Percentiles rank a stretch among this genome's conserved stretches.
Evolutionary conservation across 2,329 filamentous ascomycete species (phyloP).

Genomic region (Sordariomycetes sp.): DNA sequence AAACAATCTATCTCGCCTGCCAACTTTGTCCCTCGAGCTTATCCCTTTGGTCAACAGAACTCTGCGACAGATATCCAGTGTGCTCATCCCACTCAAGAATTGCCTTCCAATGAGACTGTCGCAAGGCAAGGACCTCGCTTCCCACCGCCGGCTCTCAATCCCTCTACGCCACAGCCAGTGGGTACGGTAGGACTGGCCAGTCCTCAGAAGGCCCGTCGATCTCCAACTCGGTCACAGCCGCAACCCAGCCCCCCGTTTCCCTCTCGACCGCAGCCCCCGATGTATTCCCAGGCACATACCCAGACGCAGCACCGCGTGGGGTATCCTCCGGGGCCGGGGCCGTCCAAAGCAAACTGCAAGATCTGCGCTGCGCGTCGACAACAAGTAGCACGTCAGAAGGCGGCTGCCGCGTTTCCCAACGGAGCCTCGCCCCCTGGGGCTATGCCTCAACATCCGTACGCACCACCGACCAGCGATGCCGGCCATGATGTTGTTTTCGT

Average conservation of each 20-base stretch:
- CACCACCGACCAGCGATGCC: not conserved
- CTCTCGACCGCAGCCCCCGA: not conserved
- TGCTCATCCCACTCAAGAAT: not conserved
- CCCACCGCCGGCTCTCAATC: not conserved
- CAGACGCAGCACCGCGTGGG: not conserved
- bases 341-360: not conserved
- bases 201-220: not conserved
- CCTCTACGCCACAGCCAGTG: not conserved
- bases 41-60: not conserved
- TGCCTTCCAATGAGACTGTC: not conserved
- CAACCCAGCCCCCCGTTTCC: not conserved
- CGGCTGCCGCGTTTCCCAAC: not conserved
- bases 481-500: slow-evolving; percentile 3
- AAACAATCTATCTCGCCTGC: not conserved
- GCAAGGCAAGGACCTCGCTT: not conserved
- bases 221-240: not conserved
- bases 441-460: not conserved
- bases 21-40: not conserved
- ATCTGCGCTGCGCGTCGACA: slow-evolving; percentile 1
- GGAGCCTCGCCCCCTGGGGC: not conserved
- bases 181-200: not conserved
- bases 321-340: not conserved
- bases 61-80: not conserved
- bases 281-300: not conserved
- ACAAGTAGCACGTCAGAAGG: not conserved